Percentiles rank a stretch among this genome's conserved stretches.
These are phyloP conservation scores for Neurospora pannonica DNA, from an alignment of 495 filamentous ascomycete genomes.

Conservation along the genomic window DNA sequence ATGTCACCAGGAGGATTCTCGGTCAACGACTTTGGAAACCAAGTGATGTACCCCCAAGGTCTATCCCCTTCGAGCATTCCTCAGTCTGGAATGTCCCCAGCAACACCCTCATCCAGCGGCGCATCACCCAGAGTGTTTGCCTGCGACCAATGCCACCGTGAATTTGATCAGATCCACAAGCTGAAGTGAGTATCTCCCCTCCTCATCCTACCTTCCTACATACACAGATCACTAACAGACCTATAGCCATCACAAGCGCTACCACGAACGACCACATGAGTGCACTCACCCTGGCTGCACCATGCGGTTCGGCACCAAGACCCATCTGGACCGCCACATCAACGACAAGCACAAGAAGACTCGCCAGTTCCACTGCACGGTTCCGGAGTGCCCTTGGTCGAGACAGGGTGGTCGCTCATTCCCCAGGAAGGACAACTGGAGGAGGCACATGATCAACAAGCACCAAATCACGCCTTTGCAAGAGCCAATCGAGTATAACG, in stretches of 20 bases:
- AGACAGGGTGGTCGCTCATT: constrained; percentile 37
- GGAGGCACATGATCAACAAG: constrained; percentile 42
- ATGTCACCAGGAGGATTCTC: background rate
- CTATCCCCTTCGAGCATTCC: background rate
- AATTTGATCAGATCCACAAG: constrained; percentile 38
- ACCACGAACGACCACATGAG: constrained; percentile 38
- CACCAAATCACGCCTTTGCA: constrained; percentile 24
- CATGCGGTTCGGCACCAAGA: constrained; percentile 42
- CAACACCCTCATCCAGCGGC: constrained; percentile 12
- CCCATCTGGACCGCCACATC: constrained; percentile 41
- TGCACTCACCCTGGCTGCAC: constrained; percentile 31
- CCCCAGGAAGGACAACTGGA: constrained; percentile 44
- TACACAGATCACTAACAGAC: background rate
- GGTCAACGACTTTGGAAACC: background rate
- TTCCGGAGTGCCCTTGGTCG: constrained; percentile 35
- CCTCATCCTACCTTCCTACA: background rate
- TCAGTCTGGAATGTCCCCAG: background rate
- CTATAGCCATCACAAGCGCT: constrained; percentile 36
- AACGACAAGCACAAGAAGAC: constrained; percentile 42
- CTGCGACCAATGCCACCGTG: constrained; percentile 33
- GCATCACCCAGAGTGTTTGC: constrained; percentile 21
- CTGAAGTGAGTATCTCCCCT: constrained; percentile 29
- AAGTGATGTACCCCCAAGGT: background rate
- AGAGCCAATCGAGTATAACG: constrained; percentile 20
- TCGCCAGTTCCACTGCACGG: constrained; percentile 39